Evolutionary conservation across 768 basidiomycete species (phyloP), one percentile per base, ranked within the genome.

Genomic region (Lentinula lateritia): DNA sequence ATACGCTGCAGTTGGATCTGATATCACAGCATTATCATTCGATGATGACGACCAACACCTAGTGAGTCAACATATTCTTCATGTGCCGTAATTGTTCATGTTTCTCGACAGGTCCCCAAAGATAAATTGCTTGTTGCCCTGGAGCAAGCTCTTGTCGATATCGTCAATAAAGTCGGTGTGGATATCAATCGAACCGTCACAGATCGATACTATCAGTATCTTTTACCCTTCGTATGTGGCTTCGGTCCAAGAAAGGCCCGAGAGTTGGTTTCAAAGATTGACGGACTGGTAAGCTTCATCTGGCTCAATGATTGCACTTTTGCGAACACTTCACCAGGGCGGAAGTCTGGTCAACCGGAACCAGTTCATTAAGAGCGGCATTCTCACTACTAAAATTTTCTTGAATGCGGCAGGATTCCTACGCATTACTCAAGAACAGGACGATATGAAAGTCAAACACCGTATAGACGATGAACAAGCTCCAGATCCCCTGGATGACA

Each of bases 211-310:
- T 94, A 97, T 69, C 89, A 92, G 66, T 82, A 88, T 56, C 81
- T 98, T 36, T 80, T 99, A 9, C 95, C 90, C 1, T 96, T 92
- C 68, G 84, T 99, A 45, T 87, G 93, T 68, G 97, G 97, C 13
- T 80, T 99, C 55, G 97, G 97, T 7, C 97, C 95, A 8, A 84
- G 97, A 61, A 99, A 99, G 72, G 93, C 95, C 5, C 88, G 93
- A 65, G 83, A 83, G 5, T 71, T 98, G 48, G 80, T 94, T 39
- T 88, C 88, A 73, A 91, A 89, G 71, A 93, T 98, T 52, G 84
- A 83, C 7, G 75, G 83, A 15, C 76, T 88, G 70, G 95, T 94
- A 66, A 64, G 85, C 81, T 5, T 58, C 36, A 38, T 35, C 41
- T 12, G 8, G 50, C 9, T 38, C 35, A 36, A 28, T 50, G 5